Evolutionary conservation across 2,329 filamentous ascomycete genomes (phyloP).

Genomic region (Arthrobotrys sphaeroides): DNA sequence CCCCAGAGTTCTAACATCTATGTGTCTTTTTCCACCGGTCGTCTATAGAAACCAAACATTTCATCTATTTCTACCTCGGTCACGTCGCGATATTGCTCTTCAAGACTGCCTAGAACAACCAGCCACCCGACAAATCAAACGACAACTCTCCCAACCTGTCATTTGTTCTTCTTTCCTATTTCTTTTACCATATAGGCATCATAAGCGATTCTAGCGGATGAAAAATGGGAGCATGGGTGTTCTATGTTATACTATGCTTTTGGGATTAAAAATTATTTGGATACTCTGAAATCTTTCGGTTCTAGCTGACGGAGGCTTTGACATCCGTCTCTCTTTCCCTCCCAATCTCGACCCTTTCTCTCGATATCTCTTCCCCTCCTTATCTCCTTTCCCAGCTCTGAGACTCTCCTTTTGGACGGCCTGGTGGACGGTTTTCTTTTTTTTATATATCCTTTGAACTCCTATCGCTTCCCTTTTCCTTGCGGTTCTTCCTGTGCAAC

Average conservation of each 20-base stretch:
- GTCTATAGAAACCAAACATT: constrained; percentile 82
- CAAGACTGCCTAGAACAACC: constrained; percentile 72
- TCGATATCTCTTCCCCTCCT: no score
- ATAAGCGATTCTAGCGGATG: constrained; percentile 53
- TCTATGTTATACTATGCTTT: constrained; percentile 54
- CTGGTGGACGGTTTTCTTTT: not conserved
- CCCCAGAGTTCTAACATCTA: not conserved
- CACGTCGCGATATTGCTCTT: constrained; percentile 98
- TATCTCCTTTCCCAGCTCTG: no score
- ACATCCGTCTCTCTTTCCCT: no score
- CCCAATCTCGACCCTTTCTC: no score
- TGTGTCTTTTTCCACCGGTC: no score
- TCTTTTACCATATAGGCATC: constrained; percentile 49
- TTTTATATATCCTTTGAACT: constrained; percentile 10
- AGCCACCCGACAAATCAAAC: not conserved
- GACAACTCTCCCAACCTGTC: not conserved
- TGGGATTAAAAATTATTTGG: constrained; percentile 49
- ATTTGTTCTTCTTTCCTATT: constrained; percentile 25
- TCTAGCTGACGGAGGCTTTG: constrained; percentile 1
- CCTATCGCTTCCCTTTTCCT: not conserved
- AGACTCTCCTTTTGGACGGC: not conserved
- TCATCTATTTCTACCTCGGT: constrained; percentile 99
- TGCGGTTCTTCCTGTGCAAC: not conserved
- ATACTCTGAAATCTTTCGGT: constrained; percentile 27
- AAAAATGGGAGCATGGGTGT: constrained; percentile 54